Evolutionary conservation across 1,284 basidiomycete genomes (phyloP), one percentile per base, ranked within the genome.

Genomic region (Mycosarcoma mackinlayi): DNA sequence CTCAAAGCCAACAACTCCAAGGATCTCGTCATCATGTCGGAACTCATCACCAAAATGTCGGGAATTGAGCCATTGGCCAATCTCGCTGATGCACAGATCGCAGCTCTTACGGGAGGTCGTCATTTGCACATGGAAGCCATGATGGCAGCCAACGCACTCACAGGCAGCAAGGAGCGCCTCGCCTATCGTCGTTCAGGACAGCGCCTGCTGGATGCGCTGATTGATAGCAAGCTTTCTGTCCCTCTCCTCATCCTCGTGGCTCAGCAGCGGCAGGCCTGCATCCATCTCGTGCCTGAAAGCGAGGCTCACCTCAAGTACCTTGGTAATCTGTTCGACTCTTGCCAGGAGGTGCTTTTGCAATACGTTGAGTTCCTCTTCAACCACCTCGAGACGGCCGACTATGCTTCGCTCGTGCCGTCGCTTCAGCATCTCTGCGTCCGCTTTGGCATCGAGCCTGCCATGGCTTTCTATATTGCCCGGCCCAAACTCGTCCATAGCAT

Each of bases 31-130:
- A 91, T 98, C 31, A 86, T 99, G 21, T 89, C 92, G 40, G 94
- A 97, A 80, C 85, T 99, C 50, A 92, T 98, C 57, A 91, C 89
- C 86, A 92, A 94, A 81, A 97, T 98, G 93, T 90, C 92, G 4
- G 94, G 92, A 5, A 92, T 97, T 66, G 91, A 97, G 59, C 78
- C 78, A 18, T 46, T 80, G n/a, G 75, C 73, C 44, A 80, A 81
- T 81, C 85, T 98, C 40, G 92, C 93, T 1, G 92, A 96, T 67
- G 86, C 89, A 0, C 94, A 98, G 83, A 88, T 98, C 44, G 84
- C 87, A 30, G 92, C 92, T 1, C 93, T 96, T 87, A 91, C 92
- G 3, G 93, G 94, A 52, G 96, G 96, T 0, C 89, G 91, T 1
- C 87, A 89, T 31, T 86, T 99, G 62, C 89, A 93, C 37, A 89